Percentiles rank a stretch among this genome's conserved stretches.
Conservation (phyloP, 805 yeast genomes). For the Babjeviella inositovora region DNA sequence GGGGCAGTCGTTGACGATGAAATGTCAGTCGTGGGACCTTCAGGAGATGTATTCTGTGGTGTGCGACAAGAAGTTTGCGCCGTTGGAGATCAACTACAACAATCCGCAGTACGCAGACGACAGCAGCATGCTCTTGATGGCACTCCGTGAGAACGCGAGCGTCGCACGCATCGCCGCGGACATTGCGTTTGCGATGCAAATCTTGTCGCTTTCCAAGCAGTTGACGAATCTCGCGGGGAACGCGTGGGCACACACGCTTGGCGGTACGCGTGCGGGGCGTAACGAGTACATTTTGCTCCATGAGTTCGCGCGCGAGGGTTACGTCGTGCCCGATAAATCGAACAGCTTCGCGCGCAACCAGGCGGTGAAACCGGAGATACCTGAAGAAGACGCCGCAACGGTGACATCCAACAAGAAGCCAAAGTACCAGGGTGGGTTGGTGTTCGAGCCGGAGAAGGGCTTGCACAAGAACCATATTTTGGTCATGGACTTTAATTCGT, state of each 20-base stretch:
- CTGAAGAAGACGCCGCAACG: constrained; percentile 23
- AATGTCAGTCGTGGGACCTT: constrained; percentile 90
- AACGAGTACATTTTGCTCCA: constrained; percentile 87
- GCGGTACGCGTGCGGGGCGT: constrained; percentile 93
- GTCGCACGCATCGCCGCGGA: constrained; percentile 62
- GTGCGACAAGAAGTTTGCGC: constrained; percentile 42
- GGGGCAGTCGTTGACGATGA: constrained; percentile 83
- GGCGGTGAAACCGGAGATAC: constrained; percentile 14
- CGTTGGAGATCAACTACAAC: constrained; percentile 62
- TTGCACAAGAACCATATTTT: constrained; percentile 74
- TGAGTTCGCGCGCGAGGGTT: constrained; percentile 71
- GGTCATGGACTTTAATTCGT: constrained; percentile 96
- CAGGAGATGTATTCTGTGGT: constrained; percentile 81
- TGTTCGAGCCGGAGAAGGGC: constrained; percentile 94
- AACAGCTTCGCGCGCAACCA: constrained; percentile 19
- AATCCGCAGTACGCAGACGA: constrained; percentile 52
- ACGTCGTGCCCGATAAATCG: constrained; percentile 79
- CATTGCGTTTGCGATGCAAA: constrained; percentile 69
- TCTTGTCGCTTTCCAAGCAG: constrained; percentile 78
- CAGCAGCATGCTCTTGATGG: constrained; percentile 49
- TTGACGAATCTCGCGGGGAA: constrained; percentile 91
- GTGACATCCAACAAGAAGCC: constrained; percentile 46
- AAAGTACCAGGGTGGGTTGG: constrained; percentile 84
- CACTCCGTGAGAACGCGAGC: constrained; percentile 48
- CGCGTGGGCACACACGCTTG: constrained; percentile 89